phyloP scores from a whole-genome alignment of 2,329 filamentous ascomycete genomes.

The Biscogniauxia marginata region DNA sequence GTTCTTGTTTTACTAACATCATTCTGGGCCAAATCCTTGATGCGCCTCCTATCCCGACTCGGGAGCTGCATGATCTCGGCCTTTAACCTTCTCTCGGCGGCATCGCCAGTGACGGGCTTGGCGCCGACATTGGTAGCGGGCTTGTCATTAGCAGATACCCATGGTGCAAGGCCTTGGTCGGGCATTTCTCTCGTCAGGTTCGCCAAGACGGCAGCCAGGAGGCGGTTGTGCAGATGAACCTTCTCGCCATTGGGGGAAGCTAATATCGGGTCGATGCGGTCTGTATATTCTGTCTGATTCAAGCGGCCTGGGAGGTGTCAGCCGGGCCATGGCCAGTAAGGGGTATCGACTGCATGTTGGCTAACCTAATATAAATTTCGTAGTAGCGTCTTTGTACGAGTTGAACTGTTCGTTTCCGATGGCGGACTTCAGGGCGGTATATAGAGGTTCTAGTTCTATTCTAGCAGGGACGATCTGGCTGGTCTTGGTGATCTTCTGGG shows the following conservation, averaged over 20 bases:
- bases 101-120: conserved; percentile 65
- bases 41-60: conserved; percentile 62
- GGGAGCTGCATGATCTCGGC: conserved; percentile 70
- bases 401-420: conserved; percentile 63
- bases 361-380: conserved; percentile 62
- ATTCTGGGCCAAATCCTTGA: conserved; percentile 63
- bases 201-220: conserved; percentile 64
- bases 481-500: conserved; percentile 55
- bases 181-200: conserved; percentile 70
- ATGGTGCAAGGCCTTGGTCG: conserved; percentile 65
- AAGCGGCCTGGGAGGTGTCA: conserved; percentile 52
- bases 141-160: conserved; percentile 72
- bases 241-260: conserved; percentile 56
- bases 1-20: conserved; percentile 47
- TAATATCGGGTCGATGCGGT: conserved; percentile 60
- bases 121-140: conserved; percentile 54
- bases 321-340: conserved; percentile 14
- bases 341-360: conserved; percentile 3
- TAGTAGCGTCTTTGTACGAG: conserved; percentile 61
- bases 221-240: conserved; percentile 66
- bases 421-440: conserved; percentile 58
- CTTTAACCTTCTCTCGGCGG: conserved; percentile 63
- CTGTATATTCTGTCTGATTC: conserved; percentile 60
- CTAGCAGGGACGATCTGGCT: conserved; percentile 63
- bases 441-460: conserved; percentile 66